Conservation (phyloP, 371 early-diverging fungal species). For the Rozella allomycis region DNA sequence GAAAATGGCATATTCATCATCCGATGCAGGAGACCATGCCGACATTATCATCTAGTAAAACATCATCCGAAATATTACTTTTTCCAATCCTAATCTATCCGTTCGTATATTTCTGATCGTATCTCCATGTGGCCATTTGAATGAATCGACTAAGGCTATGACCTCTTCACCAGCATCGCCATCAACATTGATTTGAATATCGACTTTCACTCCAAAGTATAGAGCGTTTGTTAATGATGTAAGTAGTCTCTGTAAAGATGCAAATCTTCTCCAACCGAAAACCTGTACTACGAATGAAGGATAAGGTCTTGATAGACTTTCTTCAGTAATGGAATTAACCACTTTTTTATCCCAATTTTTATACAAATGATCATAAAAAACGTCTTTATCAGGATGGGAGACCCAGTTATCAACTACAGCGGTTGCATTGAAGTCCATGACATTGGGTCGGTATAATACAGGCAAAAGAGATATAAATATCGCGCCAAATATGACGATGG, state of each 20-base stretch:
- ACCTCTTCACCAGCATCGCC: constrained; percentile 2
- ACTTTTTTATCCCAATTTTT: too few relatives aligned
- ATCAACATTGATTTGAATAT: constrained; percentile 8
- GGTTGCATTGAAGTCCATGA: too few relatives aligned
- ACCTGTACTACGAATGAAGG: too few relatives aligned
- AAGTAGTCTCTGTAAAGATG: constrained; percentile 6
- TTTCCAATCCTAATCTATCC: constrained; percentile 2
- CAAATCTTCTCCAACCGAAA: constrained; percentile 9
- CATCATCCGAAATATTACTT: background rate
- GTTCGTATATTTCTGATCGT: constrained; percentile 2
- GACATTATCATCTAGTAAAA: constrained; percentile 4
- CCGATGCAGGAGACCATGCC: constrained; percentile 4
- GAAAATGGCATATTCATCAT: constrained; percentile 4
- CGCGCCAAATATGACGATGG: too few relatives aligned
- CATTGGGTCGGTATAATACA: too few relatives aligned
- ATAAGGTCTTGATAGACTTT: too few relatives aligned
- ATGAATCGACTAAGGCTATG: constrained; percentile 2
- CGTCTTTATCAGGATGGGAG: too few relatives aligned
- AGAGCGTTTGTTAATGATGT: constrained; percentile 5
- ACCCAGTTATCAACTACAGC: too few relatives aligned
- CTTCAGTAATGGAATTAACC: too few relatives aligned
- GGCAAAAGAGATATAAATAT: too few relatives aligned
- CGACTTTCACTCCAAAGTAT: constrained; percentile 5
- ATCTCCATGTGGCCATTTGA: constrained; percentile 5
- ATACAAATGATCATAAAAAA: too few relatives aligned